Conservation (phyloP, 1,284 basidiomycete genomes). For the Meripilus lineatus region DNA sequence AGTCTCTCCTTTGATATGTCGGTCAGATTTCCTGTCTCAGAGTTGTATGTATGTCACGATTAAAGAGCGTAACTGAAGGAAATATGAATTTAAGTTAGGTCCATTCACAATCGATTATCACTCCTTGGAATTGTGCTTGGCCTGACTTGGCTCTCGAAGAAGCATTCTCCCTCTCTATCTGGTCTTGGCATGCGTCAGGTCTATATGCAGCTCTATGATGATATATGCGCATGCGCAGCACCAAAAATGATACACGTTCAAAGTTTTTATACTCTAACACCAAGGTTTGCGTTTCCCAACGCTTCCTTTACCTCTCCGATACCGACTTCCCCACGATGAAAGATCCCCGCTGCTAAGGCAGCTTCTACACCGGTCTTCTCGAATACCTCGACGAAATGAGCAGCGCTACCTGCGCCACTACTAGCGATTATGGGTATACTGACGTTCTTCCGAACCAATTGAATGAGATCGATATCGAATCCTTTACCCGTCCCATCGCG, state of each 20-base stretch:
- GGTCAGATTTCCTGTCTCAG: too few species aligned
- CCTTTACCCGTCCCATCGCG: conserved; percentile 92
- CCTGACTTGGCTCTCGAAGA: too few species aligned
- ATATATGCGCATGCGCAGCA: background rate
- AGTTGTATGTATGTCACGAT: too few species aligned
- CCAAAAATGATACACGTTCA: background rate
- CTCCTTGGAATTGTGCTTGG: too few species aligned
- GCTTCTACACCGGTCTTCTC: conserved; percentile 80
- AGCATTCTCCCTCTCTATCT: too few species aligned
- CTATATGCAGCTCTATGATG: too few species aligned
- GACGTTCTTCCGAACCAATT: conserved; percentile 73
- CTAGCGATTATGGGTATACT: conserved; percentile 93
- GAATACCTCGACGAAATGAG: conserved; percentile 90
- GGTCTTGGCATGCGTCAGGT: too few species aligned
- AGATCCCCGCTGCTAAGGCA: conserved; percentile 95
- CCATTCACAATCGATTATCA: too few species aligned
- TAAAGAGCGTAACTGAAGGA: too few species aligned
- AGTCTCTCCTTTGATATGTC: background rate
- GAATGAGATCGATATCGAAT: conserved; percentile 86
- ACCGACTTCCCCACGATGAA: conserved; percentile 85
- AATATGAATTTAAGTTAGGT: too few species aligned
- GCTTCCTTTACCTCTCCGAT: conserved; percentile 69
- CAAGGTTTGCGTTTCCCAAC: conserved; percentile 47
- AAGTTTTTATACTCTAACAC: conserved; percentile 34
- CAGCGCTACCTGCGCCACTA: conserved; percentile 82